Base-by-base conservation (phyloP, 805 yeast species). In the Schwanniomyces pseudopolymorphus region DNA sequence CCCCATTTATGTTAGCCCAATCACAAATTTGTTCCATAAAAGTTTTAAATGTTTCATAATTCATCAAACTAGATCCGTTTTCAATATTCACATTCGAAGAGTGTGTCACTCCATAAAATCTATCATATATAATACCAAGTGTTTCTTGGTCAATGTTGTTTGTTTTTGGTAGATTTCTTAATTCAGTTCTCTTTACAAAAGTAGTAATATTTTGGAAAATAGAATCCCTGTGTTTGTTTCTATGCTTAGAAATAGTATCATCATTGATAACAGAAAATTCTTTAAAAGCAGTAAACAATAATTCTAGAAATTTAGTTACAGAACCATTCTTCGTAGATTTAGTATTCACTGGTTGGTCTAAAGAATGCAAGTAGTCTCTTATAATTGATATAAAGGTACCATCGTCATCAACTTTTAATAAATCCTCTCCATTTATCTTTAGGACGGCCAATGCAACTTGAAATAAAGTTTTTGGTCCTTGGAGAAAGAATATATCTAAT, bases 361-460 rank as follows among this genome's bases (percentile, higher is more conserved):
- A 74, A 0, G 85, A 77, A 21, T 79, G 74, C 59, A 94, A 94
- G 65, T 87, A 94, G 21, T 83, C 81, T 60, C 92, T 94, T 50
- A 94, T 76, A 26, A 92, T 81, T 4, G 89, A 85, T 40, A 94
- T 87, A 55, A 95, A 90, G 53, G 85, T 81, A 2, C 98, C 98
- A 61, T 94, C 98, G 68, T 94, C 99, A 52, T 82, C 87, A 9
- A 91, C 84, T 46, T 78, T 74, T 40, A 94, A 65, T 6, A 94
- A 70, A 49, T 81, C 85, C 54, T 90, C 97, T 1, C 96, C 97
- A 56, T 91, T 92, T 21, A 92, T 75, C 53, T 90, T 81, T 41
- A 94, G 67, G n/a, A 94, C 80, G 0, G 97, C 99, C 48, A 94
- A 70, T 0, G 96, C 96, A 6, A 94, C 91, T 66, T 94, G 98